These are phyloP conservation scores for Citrus maxima DNA, from an alignment of 345 rosid species.

Conservation along the genomic window DNA sequence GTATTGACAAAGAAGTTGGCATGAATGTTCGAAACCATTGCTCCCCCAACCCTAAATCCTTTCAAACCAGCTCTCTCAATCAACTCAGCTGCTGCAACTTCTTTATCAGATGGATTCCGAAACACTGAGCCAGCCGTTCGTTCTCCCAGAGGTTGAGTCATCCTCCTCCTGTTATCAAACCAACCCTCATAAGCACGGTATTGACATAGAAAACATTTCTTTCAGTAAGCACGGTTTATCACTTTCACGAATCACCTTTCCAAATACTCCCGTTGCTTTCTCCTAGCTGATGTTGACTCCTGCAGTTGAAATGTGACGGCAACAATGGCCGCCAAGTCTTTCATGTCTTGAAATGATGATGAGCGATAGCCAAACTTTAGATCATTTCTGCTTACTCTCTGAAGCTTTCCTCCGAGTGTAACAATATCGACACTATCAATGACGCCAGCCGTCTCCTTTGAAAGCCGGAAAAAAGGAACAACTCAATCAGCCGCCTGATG, in stretches of 20 bases:
- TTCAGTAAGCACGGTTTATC: background rate
- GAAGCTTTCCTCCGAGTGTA: slow-evolving; percentile 16
- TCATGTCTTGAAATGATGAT: slow-evolving; percentile 28
- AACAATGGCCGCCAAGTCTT: slow-evolving; percentile 30
- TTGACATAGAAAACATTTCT: background rate
- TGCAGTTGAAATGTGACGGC: slow-evolving; percentile 28
- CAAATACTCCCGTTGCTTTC: slow-evolving; percentile 19
- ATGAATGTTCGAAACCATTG: slow-evolving; percentile 32
- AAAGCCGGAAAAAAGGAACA: background rate
- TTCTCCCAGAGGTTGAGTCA: slow-evolving; percentile 24
- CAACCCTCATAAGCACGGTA: background rate
- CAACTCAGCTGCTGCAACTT: slow-evolving; percentile 27
- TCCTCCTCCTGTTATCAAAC: slow-evolving; percentile 18
- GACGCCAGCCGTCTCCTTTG: slow-evolving; percentile 28
- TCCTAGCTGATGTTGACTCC: slow-evolving; percentile 20
- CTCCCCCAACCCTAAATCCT: slow-evolving; percentile 31
- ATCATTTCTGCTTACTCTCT: slow-evolving; percentile 16
- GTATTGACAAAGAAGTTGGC: slow-evolving; percentile 32
- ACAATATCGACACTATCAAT: slow-evolving; percentile 25
- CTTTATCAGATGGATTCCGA: slow-evolving; percentile 16
- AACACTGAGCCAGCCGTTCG: slow-evolving; percentile 29
- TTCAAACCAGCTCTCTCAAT: slow-evolving; percentile 33
- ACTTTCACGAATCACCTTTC: background rate
- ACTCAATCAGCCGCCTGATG: background rate
- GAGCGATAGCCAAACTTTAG: slow-evolving; percentile 29